A percentile compares a stretch with the other conserved stretches of the same genome.
Conservation (phyloP, 2,329 filamentous ascomycete species). For the Xylariaceae sp. region DNA sequence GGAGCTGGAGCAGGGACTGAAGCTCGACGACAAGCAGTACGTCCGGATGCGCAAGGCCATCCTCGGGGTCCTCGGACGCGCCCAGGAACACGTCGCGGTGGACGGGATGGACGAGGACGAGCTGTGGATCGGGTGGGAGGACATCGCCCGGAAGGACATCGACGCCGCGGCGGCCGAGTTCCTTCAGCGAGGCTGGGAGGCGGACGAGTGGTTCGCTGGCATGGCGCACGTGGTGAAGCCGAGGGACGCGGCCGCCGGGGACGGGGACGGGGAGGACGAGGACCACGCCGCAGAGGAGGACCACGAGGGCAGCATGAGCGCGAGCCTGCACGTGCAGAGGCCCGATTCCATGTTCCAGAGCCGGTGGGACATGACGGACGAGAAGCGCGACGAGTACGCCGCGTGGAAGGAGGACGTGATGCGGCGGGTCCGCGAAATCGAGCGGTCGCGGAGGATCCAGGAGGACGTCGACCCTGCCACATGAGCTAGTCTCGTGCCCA, state of each 20-base stretch:
- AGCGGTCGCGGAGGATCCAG: conserved; percentile 19
- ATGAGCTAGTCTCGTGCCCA: too few species aligned
- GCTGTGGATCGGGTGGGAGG: conserved; percentile 46
- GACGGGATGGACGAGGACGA: conserved; percentile 36
- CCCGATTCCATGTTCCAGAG: conserved; percentile 69
- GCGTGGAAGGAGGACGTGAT: conserved; percentile 58
- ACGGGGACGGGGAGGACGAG: conserved; percentile 23
- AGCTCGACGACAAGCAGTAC: conserved; percentile 37
- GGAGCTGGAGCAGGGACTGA: conserved; percentile 30
- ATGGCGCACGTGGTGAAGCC: conserved; percentile 46
- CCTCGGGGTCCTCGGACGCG: conserved; percentile 32
- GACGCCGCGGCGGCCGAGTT: conserved; percentile 55
- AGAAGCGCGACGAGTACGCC: conserved; percentile 51
- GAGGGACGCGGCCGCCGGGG: conserved; percentile 14
- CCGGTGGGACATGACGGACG: conserved; percentile 59
- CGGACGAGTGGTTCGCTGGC: conserved; percentile 55
- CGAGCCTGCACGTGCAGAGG: conserved; percentile 37
- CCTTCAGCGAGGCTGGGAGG: conserved; percentile 48
- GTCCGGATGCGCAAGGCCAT: conserved; percentile 39
- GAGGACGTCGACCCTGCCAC: conserved; percentile 12
- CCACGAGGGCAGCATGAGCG: conserved; percentile 26
- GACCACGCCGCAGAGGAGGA: conserved; percentile 26
- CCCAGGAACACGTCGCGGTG: conserved; percentile 32
- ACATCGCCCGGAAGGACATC: conserved; percentile 45
- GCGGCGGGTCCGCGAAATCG: conserved; percentile 43